Evolutionary conservation across 306 rosid species (phyloP), one percentile per base, ranked within the genome.

Genomic region (Adenanthera pavonina): DNA sequence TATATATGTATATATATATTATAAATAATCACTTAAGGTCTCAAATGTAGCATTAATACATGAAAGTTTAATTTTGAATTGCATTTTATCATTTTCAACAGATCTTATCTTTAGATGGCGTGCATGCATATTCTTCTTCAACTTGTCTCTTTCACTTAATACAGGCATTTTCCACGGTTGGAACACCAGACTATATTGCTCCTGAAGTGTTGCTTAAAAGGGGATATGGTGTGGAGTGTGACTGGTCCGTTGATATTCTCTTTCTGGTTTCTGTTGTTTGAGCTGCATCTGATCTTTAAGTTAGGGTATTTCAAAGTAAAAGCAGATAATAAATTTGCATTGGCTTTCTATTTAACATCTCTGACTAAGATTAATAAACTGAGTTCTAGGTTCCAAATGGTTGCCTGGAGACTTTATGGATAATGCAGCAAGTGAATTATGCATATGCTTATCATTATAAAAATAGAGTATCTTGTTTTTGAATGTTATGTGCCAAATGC

Each of bases 111-210:
- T 40, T 68, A 44, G 51, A 67, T 77, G 48, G 48, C 80, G 33
- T 52, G 51, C 66, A 33, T 65, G 49, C 67, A 78, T 83, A 48
- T 77, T 68, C 67, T 78, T 83, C 83, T 75, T 72, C 60, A 51
- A 13, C 78, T 71, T 66, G 43, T 79, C 19, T 69, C 46, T 83
- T 25, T 81, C 20, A 61, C 78, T 85, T 84, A 16, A 57, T 88
- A 56, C 86, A 94, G 97, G 98, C 98, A 59, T 94, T 61, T 86
- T 94, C 98, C 56, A 94, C 97, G 16, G 98, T 92, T 38, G 98
- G 97, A 81, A 94, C 97, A 25, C 97, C 98, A 14, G 97, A 94
- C 80, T 92, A 94, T 78, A 92, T 94, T 65, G 97, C 97, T 84
- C 97, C 97, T 0, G 97, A 92, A 85, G 97, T 95, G 78, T 81